Evolutionary conservation across 2,329 filamentous ascomycete genomes (phyloP).

Genomic region (Setomelanomma holmii): DNA sequence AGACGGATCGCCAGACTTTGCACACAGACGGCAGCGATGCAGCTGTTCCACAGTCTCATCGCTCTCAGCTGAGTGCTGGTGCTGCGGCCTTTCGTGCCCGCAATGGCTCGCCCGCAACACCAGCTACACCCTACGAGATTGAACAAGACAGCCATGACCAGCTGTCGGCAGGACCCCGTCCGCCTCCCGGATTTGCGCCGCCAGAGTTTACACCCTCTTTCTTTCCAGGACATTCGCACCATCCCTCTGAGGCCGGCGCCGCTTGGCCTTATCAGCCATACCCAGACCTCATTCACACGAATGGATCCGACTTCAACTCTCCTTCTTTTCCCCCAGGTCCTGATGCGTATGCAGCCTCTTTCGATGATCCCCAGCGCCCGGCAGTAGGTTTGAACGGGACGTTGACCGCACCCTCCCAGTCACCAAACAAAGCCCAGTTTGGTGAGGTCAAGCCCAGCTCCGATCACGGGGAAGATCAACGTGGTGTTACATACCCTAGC

Average conservation of each 20-base stretch:
- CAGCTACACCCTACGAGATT: constrained; percentile 43
- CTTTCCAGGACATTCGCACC: constrained; percentile 43
- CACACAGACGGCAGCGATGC: constrained; percentile 23
- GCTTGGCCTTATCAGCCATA: constrained; percentile 41
- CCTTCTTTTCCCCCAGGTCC: constrained; percentile 22
- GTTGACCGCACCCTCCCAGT: constrained; percentile 40
- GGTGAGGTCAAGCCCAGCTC: constrained; percentile 27
- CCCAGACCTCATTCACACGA: constrained; percentile 30
- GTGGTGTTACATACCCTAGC: constrained; percentile 26
- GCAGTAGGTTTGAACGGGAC: constrained; percentile 32
- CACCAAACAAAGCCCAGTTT: constrained; percentile 41
- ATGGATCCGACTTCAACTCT: constrained; percentile 32
- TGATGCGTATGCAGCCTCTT: constrained; percentile 26
- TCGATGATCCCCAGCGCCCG: constrained; percentile 25
- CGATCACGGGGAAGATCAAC: constrained; percentile 30
- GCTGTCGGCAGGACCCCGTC: constrained; percentile 33
- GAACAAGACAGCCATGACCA: constrained; percentile 21
- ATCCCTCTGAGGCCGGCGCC: constrained; percentile 42
- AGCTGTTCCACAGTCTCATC: constrained; percentile 24
- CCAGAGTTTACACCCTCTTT: constrained; percentile 40
- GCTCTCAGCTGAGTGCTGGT: constrained; percentile 34
- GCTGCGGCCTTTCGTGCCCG: constrained; percentile 51
- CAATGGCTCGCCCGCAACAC: constrained; percentile 46
- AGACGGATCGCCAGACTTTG: constrained; percentile 29
- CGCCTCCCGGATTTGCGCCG: constrained; percentile 42